Evolutionary conservation across 495 filamentous ascomycete genomes (phyloP), one percentile per base, ranked within the genome.

Genomic region (Penicillium canariense): DNA sequence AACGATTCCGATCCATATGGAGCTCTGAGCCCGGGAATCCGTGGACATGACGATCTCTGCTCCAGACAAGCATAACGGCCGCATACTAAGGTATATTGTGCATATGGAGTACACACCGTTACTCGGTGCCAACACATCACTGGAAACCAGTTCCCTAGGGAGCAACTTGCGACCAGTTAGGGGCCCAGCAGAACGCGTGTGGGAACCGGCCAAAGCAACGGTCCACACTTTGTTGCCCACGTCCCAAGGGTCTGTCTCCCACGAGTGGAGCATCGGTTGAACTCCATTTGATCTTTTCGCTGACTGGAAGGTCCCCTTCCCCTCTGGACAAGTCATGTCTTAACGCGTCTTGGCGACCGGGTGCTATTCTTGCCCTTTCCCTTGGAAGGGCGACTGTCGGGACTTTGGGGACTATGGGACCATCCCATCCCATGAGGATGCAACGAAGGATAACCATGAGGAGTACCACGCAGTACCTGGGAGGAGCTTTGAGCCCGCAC

Each of bases 181-280:
- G 25, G 25, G 38, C 38, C n/a, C 38, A 22, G n/a, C 6, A 20
- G 44, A 22, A 48, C 52, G 44, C 44, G 44, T 55, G 52, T 55
- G 52, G 44, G 52, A 55, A 55, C 46, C 46, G 34, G 20, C 20
- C 12, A 48, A 48, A 23, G 23, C 30, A 35, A 23, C 6, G 46
- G 25, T 20, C 46, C 46, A 48, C 28, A 35, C 20, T 31, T 34
- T 20, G 30, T 25, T 35, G 32, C 30, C 30, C 17, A 35, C 2
- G 30, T 35, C 46, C 32, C 46, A 48, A 48, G 38, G 38, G 6
- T 42, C n/a, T n/a, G 6, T 5, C 38, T 42, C 38, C 38, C 18
- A 42, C 15, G 27, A 15, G 45, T 48, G 46, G 46, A 35, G 20
- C 38, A 22, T 25, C 20, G 7, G 1, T 42, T 42, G 38, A 18